phyloP scores from a whole-genome alignment of 1,139 yeast genomes.

The Kodamaea suecica region DNA sequence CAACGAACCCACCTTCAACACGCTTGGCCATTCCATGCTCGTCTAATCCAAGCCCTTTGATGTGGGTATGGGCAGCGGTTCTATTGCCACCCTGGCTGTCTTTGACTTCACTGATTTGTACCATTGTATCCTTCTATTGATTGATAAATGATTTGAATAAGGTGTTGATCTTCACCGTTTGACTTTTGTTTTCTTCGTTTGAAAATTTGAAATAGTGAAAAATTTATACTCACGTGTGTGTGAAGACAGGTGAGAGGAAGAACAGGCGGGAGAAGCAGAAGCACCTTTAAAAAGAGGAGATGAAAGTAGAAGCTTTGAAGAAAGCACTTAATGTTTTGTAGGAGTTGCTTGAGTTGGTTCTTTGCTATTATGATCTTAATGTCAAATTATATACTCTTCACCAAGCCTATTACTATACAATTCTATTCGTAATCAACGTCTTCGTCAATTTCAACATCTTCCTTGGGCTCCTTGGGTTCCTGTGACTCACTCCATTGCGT shows the following conservation, averaged over 20 bases:
- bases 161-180: no score
- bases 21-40: slow-evolving; percentile 84
- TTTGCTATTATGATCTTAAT: no score
- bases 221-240: no score
- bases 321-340: no score
- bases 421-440: slow-evolving; percentile 26
- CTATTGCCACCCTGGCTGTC: slow-evolving; percentile 60
- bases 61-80: slow-evolving; percentile 97
- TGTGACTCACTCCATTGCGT: slow-evolving; percentile 97
- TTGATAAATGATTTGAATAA: neutral
- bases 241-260: no score
- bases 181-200: no score
- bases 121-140: slow-evolving; percentile 38
- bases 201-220: no score
- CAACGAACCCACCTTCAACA: slow-evolving; percentile 93
- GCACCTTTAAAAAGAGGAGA: no score
- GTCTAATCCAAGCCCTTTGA: slow-evolving; percentile 90
- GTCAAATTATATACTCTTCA: no score
- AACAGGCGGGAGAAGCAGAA: no score
- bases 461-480: slow-evolving; percentile 94
- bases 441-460: slow-evolving; percentile 56
- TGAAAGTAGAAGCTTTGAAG: no score
- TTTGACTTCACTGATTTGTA: slow-evolving; percentile 79
- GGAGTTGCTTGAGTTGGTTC: no score
- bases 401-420: neutral